Percentiles rank a stretch among this genome's conserved stretches.
phyloP scores from a whole-genome alignment of 768 basidiomycete species.

The Auricularia sp. region DNA sequence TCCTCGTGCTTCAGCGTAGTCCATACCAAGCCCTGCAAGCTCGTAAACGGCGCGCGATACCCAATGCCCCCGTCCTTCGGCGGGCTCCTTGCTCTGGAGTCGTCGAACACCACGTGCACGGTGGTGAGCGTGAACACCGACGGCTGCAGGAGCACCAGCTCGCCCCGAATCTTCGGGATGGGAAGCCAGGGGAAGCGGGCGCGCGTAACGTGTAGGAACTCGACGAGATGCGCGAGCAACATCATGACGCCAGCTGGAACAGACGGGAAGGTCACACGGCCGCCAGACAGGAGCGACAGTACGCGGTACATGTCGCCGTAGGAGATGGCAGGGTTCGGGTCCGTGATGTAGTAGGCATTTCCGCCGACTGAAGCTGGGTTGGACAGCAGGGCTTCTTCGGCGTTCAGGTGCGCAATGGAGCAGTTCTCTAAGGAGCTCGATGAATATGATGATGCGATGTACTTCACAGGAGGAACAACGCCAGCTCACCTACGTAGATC shows the following conservation, averaged over 20 bases:
- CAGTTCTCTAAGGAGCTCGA: slow-evolving; percentile 42
- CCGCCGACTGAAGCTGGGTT: slow-evolving; percentile 56
- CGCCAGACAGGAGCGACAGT: slow-evolving; percentile 45
- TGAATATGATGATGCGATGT: background rate
- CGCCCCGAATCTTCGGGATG: slow-evolving; percentile 18
- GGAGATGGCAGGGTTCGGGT: slow-evolving; percentile 53
- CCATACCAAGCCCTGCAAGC: slow-evolving; percentile 35
- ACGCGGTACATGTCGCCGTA: slow-evolving; percentile 52
- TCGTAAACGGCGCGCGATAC: slow-evolving; percentile 48
- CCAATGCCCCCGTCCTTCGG: slow-evolving; percentile 38
- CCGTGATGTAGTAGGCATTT: slow-evolving; percentile 54
- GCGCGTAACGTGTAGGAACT: slow-evolving; percentile 42
- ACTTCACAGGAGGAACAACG: background rate
- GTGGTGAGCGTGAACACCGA: slow-evolving; percentile 42
- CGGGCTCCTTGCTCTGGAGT: slow-evolving; percentile 42
- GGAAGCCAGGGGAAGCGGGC: background rate
- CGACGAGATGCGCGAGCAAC: slow-evolving; percentile 47
- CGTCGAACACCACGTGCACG: slow-evolving; percentile 52
- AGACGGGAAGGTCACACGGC: slow-evolving; percentile 42
- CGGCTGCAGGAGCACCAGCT: slow-evolving; percentile 48
- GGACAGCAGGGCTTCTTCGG: slow-evolving; percentile 54
- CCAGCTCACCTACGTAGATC: background rate
- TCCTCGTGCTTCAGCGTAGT: background rate
- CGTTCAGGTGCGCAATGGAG: slow-evolving; percentile 58
- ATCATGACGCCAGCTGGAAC: slow-evolving; percentile 59